These are phyloP conservation scores for Hemileccinum rubropunctum DNA, from an alignment of 768 basidiomycete species.

Conservation along the genomic window DNA sequence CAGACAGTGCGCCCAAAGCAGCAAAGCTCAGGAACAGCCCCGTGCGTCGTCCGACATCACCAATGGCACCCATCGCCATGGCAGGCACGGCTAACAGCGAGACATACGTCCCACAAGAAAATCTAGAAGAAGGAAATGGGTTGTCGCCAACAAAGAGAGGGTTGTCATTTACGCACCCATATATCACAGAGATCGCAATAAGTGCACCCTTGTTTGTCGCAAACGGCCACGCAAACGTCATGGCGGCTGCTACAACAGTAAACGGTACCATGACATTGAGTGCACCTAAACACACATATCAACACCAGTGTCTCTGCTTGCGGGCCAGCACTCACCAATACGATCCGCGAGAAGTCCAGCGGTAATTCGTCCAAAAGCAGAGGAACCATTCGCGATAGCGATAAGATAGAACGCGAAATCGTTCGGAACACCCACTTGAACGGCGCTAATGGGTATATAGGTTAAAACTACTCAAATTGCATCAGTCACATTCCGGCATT, in stretches of 20 bases:
- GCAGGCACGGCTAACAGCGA: slow-evolving; percentile 57
- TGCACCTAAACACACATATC: slow-evolving; percentile 41
- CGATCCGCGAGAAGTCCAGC: slow-evolving; percentile 56
- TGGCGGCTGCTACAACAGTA: slow-evolving; percentile 49
- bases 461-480: slow-evolving; percentile 48
- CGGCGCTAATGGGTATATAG: slow-evolving; percentile 62
- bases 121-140: slow-evolving; percentile 32
- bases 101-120: slow-evolving; percentile 61
- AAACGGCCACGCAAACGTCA: slow-evolving; percentile 75
- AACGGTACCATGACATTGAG: slow-evolving; percentile 70
- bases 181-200: slow-evolving; percentile 55
- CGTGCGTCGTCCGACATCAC: slow-evolving; percentile 63
- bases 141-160: rapidly evolving
- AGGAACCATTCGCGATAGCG: slow-evolving; percentile 66
- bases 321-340: slow-evolving; percentile 37
- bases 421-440: slow-evolving; percentile 43
- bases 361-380: slow-evolving; percentile 56
- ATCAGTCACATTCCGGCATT: slow-evolving; percentile 1
- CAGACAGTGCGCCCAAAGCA: slow-evolving; percentile 60
- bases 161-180: slow-evolving; percentile 47
- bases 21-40: slow-evolving; percentile 64
- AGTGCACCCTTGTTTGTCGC: slow-evolving; percentile 42
- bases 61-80: slow-evolving; percentile 56
- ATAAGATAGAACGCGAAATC: slow-evolving; percentile 63
- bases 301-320: neutral